A percentile compares a stretch with the other conserved stretches of the same genome.
Conservation (phyloP, 2,329 filamentous ascomycete genomes). For the Xylariaceae sp. region DNA sequence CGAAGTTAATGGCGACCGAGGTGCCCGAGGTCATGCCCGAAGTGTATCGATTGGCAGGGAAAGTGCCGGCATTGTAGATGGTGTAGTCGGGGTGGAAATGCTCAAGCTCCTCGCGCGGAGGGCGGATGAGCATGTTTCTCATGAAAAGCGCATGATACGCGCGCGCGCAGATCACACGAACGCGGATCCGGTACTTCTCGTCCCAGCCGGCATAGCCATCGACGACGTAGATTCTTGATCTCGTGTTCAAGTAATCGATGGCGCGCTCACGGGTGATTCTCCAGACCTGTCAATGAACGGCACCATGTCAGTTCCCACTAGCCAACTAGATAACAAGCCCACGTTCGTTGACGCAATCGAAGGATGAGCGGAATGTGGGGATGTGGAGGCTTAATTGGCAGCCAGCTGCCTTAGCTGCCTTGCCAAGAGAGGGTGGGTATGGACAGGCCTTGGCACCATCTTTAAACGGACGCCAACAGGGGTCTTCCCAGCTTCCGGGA, state of each 20-base stretch:
- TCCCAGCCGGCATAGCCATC: constrained; percentile 99
- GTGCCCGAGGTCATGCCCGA: constrained; percentile 98
- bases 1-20: constrained; percentile 97
- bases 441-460: constrained; percentile 21
- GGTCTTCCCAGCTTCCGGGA: constrained; percentile 15
- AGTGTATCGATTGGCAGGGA: constrained; percentile 97
- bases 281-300: constrained; percentile 67
- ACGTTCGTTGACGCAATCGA: constrained; percentile 7
- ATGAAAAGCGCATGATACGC: constrained; percentile 99
- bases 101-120: constrained; percentile 83
- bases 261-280: constrained; percentile 99
- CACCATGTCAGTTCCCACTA: constrained; percentile 4
- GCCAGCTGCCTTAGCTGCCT: constrained; percentile 2
- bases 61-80: constrained; percentile 98
- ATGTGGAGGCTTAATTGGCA: background rate
- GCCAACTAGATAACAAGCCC: background rate
- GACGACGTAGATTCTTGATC: constrained; percentile 96
- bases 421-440: constrained; percentile 9
- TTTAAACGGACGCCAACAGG: constrained; percentile 27
- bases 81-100: constrained; percentile 99
- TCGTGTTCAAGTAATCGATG: constrained; percentile 97
- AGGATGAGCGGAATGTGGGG: background rate
- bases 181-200: constrained; percentile 93
- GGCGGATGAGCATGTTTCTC: constrained; percentile 99
- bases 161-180: constrained; percentile 95